These are phyloP conservation scores for Auricularia sp. DNA, from an alignment of 768 basidiomycete species.

Conservation along the genomic window DNA sequence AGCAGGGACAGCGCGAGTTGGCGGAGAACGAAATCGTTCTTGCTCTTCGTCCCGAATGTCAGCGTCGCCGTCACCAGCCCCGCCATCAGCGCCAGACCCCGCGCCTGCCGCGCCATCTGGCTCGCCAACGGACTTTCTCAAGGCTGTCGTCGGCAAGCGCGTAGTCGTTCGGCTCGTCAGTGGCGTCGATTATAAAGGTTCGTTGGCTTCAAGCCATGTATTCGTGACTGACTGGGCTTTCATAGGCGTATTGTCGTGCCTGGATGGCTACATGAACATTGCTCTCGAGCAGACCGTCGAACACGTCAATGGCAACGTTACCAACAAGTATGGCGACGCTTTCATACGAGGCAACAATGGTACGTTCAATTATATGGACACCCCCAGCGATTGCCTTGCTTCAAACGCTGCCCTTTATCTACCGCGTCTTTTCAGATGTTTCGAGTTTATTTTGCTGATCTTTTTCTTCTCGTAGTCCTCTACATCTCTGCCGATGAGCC, in stretches of 20 bases:
- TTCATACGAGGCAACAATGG: conserved; percentile 95
- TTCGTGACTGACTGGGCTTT: background rate
- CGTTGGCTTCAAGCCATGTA: conserved; percentile 12
- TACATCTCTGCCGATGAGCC: conserved; percentile 69
- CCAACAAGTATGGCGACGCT: conserved; percentile 87
- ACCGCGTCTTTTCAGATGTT: no score
- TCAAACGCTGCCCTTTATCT: no score
- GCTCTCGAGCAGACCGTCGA: conserved; percentile 97
- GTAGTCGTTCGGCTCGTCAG: conserved; percentile 87
- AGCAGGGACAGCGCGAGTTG: no score
- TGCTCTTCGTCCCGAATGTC: no score
- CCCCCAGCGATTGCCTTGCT: no score
- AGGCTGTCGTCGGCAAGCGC: conserved; percentile 91
- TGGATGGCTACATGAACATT: conserved; percentile 99
- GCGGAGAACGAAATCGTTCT: no score
- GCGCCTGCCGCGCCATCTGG: conserved; percentile 46
- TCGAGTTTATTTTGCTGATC: background rate
- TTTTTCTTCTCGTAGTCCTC: conserved; percentile 36
- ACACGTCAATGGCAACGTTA: conserved; percentile 77
- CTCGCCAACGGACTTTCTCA: conserved; percentile 86
- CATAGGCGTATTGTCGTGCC: conserved; percentile 80
- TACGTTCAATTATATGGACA: conserved; percentile 18
- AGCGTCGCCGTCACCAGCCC: conserved; percentile 4
- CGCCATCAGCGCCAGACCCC: conserved; percentile 35
- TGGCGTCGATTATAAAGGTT: conserved; percentile 90